These are phyloP conservation scores for Blastobotrys mokoenaii DNA, from an alignment of 805 yeast species.

Conservation along the genomic window DNA sequence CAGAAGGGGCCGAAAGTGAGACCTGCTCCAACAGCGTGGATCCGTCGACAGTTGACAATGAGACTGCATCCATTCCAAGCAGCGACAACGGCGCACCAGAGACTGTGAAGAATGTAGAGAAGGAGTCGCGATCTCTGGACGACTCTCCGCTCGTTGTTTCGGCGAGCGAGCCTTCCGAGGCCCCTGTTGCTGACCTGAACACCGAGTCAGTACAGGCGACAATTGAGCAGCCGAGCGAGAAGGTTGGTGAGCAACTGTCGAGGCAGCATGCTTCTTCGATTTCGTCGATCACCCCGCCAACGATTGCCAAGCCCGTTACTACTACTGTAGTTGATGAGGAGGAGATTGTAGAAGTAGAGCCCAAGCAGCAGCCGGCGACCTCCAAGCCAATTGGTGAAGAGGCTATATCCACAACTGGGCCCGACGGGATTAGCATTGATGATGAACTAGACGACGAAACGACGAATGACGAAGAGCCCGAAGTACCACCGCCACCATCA, in stretches of 20 bases:
- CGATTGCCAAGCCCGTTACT: no score
- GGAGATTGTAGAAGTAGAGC: neutral
- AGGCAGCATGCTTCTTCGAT: no score
- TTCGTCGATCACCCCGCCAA: no score
- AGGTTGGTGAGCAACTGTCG: no score
- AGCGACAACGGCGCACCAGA: constrained; percentile 1
- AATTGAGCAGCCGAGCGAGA: neutral
- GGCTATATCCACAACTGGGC: no score
- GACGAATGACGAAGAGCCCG: no score
- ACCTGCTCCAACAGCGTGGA: neutral
- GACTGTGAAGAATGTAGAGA: neutral
- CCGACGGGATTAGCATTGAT: no score
- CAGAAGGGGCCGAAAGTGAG: neutral
- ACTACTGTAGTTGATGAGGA: neutral
- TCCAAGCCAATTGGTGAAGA: no score
- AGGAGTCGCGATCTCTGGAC: neutral
- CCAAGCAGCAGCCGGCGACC: constrained; percentile 1
- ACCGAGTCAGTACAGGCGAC: neutral
- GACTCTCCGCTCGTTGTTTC: constrained; percentile 1
- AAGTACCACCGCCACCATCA: no score
- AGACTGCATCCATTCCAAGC: no score
- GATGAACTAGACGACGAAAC: no score
- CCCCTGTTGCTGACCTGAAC: neutral
- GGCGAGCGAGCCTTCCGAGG: neutral
- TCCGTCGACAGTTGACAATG: neutral